phyloP scores from a whole-genome alignment of 257 asterid species.

The Petrea volubilis region DNA sequence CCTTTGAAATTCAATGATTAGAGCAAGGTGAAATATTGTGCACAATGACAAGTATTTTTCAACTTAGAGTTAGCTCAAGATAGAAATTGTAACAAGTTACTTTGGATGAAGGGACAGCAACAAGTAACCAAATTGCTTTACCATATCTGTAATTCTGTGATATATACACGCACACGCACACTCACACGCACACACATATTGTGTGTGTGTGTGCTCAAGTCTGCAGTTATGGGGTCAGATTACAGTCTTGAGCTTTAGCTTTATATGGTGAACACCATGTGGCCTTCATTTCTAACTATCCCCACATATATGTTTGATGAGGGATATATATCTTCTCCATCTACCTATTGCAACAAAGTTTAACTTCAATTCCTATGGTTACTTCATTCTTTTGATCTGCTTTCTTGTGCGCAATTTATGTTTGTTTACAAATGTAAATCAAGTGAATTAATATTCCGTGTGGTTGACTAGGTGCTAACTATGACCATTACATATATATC shows the following conservation, averaged over 20 bases:
- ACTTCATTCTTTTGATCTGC: too few relatives aligned
- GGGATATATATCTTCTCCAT: not conserved
- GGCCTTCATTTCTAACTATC: conserved; percentile 2
- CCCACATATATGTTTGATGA: not conserved
- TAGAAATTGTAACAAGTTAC: not conserved
- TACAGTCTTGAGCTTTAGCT: conserved; percentile 10
- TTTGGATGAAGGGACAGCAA: not conserved
- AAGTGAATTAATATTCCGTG: too few relatives aligned
- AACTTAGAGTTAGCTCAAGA: not conserved
- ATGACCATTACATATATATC: too few relatives aligned
- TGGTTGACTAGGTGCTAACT: too few relatives aligned
- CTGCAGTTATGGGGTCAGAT: not conserved
- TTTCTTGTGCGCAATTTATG: too few relatives aligned
- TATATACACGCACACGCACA: too few relatives aligned
- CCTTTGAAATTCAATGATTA: not conserved
- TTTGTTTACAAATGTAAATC: too few relatives aligned
- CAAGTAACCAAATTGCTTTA: not conserved
- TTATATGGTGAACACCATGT: conserved; percentile 11
- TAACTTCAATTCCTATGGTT: too few relatives aligned
- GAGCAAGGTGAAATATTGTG: not conserved
- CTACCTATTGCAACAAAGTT: not conserved
- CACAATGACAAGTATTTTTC: not conserved
- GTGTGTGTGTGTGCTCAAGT: not conserved
- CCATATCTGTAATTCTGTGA: not conserved
- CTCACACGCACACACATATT: not conserved